Evolutionary conservation across 73 alveolate species (phyloP).

Genomic region (Paramecium primaurelia): DNA sequence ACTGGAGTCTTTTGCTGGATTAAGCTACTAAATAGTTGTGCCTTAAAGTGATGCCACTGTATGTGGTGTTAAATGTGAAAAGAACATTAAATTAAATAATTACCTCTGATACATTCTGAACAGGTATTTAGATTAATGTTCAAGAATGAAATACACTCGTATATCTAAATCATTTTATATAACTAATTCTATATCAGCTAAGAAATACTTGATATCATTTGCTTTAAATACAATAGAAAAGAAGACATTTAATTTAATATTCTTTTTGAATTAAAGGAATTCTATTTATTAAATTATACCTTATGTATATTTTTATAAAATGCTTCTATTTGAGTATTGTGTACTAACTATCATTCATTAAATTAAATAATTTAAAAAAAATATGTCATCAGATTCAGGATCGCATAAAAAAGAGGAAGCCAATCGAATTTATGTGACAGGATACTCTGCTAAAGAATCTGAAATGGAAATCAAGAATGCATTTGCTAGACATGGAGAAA

Average conservation of each 20-base stretch:
- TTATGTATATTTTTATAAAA: not conserved
- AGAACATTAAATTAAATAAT: conserved; percentile 2
- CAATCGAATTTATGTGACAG: conserved; percentile 25
- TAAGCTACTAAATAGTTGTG: not conserved
- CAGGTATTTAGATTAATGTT: conserved; percentile 5
- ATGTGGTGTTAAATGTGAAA: conserved; percentile 1
- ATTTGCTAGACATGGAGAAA: not conserved
- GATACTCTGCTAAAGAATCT: conserved; percentile 12
- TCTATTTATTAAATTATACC: not conserved
- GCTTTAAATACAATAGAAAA: not conserved
- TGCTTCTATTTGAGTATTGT: not conserved
- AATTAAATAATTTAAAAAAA: not conserved
- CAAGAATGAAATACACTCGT: not conserved
- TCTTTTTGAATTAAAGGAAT: not conserved
- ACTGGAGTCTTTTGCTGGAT: not conserved
- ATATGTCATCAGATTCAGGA: conserved; percentile 2
- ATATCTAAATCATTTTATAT: not conserved
- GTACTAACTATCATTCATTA: not conserved
- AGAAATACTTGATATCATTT: not conserved
- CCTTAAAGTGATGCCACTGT: not conserved
- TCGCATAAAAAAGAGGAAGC: conserved; percentile 6
- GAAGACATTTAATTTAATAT: not conserved
- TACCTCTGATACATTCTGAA: conserved; percentile 35
- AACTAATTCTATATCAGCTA: not conserved
- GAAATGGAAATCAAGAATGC: not conserved